A percentile compares a stretch with the other conserved stretches of the same genome.
Conservation (phyloP, 75 land plant genomes). For the Pinus albicaulis region DNA sequence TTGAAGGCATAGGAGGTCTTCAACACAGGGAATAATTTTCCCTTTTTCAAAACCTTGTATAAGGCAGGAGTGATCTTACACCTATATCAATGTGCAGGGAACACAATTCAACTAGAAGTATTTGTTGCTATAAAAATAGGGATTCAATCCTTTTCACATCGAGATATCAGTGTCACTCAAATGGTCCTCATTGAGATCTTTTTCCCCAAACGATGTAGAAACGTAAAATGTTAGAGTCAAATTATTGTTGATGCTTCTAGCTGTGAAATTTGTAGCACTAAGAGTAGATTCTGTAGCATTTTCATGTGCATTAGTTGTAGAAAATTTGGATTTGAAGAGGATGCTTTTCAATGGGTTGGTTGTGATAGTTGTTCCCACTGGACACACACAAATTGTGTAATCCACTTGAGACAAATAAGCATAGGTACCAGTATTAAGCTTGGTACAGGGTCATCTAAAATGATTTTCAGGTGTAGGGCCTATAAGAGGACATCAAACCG, state of each 20-base stretch:
- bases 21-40: conserved; percentile 80
- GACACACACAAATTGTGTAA: conserved; percentile 98
- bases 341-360: conserved; percentile 93
- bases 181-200: conserved; percentile 82
- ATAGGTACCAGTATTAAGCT: conserved; percentile 55
- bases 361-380: conserved; percentile 95
- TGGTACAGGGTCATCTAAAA: conserved; percentile 42
- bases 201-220: conserved; percentile 80
- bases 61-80: conserved; percentile 73
- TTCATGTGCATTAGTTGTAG: conserved; percentile 95
- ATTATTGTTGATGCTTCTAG: conserved; percentile 85
- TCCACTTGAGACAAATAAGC: conserved; percentile 64
- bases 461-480: conserved; percentile 88
- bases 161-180: conserved; percentile 74
- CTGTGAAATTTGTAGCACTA: conserved; percentile 79
- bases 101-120: conserved; percentile 80
- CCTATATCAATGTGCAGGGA: conserved; percentile 61
- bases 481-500: conserved; percentile 84
- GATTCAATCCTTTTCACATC: conserved; percentile 89
- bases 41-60: conserved; percentile 71
- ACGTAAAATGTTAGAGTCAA: conserved; percentile 76
- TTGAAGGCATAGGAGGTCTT: conserved; percentile 70
- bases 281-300: conserved; percentile 87
- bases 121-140: conserved; percentile 89
- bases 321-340: conserved; percentile 95